Evolutionary conservation across 1,139 yeast genomes (phyloP), one percentile per base, ranked within the genome.

Genomic region (Zygoascus hellenicus): DNA sequence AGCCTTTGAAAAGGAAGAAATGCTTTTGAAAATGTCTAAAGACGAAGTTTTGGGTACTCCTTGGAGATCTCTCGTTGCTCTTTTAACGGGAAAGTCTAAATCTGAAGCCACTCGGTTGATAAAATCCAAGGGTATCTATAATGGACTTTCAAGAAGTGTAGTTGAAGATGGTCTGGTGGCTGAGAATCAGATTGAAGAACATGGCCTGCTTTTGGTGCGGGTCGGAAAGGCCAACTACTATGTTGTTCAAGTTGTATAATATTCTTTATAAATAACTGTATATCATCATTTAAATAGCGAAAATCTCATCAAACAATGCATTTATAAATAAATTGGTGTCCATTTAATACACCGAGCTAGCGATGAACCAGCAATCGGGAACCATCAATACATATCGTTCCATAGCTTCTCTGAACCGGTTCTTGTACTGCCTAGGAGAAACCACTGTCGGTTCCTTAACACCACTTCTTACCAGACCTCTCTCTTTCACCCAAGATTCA

Each of bases 401-500:
- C 98, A 94, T 94, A 0, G 98, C 98, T 62, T 90, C 98, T 56
- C 98, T 75, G 63, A 94, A 94, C 53, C 99, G 71, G 47, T 83
- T 87, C 58, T 95, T 82, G 65, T 94, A 94, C 66, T 90, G 97
- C 58, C 89, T 80, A 1, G 99, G 99, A 0, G 98, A 90, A 7
- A 94, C 90, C 43, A 94, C 95, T 0, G 99, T 94, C 0, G 99
- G 99, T 56, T 88, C 96, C 59, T 86, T 89, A 1, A 90, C 89
- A 47, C 88, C 87, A 46, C 86, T 87, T 1, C 83, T 78, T 43
- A 89, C 96, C 39, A 94, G 70, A 11, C 95, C 95, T 55, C 83
- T 77, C 51, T 95, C 98, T 63, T 94, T 94, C 37, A 94, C 98
- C 98, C 98, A 94, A 63, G 95, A 89, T 63, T 94, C 99, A 19